Conservation (phyloP, 2,329 filamentous ascomycete genomes). For the Aspergillus sp. region DNA sequence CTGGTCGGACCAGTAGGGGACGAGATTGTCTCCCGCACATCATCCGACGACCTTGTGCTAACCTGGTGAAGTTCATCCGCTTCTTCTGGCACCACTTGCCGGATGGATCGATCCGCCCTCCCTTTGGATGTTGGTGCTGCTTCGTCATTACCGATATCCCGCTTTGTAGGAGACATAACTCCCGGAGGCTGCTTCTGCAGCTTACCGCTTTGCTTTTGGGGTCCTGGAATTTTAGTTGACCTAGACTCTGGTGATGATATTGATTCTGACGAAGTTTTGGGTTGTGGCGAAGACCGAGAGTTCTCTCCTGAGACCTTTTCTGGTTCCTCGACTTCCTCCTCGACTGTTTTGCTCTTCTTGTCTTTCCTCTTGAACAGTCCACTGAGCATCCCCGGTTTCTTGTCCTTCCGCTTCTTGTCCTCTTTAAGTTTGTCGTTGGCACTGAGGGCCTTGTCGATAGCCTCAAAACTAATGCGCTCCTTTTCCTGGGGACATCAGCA, state of each 20-base stretch:
- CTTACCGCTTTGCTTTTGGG: constrained; percentile 61
- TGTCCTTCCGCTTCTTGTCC: constrained; percentile 69
- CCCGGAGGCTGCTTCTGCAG: constrained; percentile 64
- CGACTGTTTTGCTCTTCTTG: constrained; percentile 50
- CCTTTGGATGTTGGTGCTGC: constrained; percentile 14
- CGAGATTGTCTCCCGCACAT: constrained; percentile 11
- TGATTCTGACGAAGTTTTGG: constrained; percentile 42
- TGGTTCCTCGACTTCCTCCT: constrained; percentile 42
- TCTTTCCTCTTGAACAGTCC: constrained; percentile 65
- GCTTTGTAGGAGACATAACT: constrained; percentile 32
- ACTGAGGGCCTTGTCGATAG: constrained; percentile 64
- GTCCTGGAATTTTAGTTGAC: constrained; percentile 24
- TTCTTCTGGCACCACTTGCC: constrained; percentile 29
- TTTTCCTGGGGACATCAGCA: constrained; percentile 34
- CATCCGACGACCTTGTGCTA: constrained; percentile 14
- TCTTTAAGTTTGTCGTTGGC: constrained; percentile 63
- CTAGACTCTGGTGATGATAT: constrained; percentile 32
- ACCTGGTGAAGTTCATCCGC: constrained; percentile 17
- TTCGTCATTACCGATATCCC: constrained; percentile 33
- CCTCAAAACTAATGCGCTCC: constrained; percentile 67
- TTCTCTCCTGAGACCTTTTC: constrained; percentile 61
- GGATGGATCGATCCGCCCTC: constrained; percentile 27
- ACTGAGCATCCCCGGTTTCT: constrained; percentile 68
- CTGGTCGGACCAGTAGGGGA: constrained; percentile 17
- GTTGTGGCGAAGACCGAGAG: constrained; percentile 39